These are phyloP conservation scores for Boletus eberwhitei DNA, from an alignment of 768 basidiomycete genomes.

Conservation along the genomic window DNA sequence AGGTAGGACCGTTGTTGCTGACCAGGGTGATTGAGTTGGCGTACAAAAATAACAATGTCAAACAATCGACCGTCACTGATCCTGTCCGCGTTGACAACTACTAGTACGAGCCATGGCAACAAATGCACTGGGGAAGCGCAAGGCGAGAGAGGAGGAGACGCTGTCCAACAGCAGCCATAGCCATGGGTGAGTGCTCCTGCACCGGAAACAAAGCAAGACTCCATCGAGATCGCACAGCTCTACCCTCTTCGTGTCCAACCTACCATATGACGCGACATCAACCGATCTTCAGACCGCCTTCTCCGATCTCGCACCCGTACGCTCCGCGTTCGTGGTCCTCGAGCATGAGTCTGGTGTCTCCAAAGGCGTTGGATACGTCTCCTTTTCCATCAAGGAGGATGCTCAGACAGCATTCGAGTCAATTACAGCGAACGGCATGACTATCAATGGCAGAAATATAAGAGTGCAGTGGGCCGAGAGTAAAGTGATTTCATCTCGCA, in stretches of 20 bases:
- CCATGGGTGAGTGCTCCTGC: conserved; percentile 21
- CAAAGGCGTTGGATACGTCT: conserved; percentile 96
- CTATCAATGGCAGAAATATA: conserved; percentile 63
- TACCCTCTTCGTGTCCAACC: conserved; percentile 90
- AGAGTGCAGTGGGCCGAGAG: conserved; percentile 78
- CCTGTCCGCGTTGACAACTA: neutral
- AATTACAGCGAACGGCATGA: conserved; percentile 61
- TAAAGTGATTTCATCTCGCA: conserved; percentile 48
- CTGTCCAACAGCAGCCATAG: neutral
- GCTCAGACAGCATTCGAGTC: conserved; percentile 71
- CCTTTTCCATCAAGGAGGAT: conserved; percentile 87
- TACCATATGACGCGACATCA: conserved; percentile 88
- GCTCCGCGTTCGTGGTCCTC: conserved; percentile 89
- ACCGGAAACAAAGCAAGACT: neutral
- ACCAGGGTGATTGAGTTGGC: no score
- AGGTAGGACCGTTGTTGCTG: no score
- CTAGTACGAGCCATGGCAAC: conserved; percentile 1
- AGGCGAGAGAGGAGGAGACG: conserved; percentile 19
- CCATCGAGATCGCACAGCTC: conserved; percentile 42
- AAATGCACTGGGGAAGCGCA: conserved; percentile 27
- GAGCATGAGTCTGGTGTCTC: conserved; percentile 72
- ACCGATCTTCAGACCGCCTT: conserved; percentile 89
- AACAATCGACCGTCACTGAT: conserved; percentile 3
- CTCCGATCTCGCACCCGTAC: conserved; percentile 92
- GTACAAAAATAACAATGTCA: conserved; percentile 7